These are phyloP conservation scores for Priceomyces melissophilus DNA, from an alignment of 805 yeast genomes.

Conservation along the genomic window DNA sequence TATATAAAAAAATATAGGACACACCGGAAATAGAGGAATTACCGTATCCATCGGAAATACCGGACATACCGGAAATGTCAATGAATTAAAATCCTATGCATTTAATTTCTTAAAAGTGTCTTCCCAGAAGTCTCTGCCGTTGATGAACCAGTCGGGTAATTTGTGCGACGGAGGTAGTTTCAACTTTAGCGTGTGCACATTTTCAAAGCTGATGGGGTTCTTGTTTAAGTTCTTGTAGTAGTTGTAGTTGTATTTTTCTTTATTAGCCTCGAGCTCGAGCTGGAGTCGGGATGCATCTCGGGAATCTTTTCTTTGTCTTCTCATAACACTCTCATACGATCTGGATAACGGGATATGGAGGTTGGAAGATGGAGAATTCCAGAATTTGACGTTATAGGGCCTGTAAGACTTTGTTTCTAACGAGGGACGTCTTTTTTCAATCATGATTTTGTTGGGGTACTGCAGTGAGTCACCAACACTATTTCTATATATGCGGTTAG, in stretches of 20 bases:
- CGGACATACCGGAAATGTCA: too few relatives aligned
- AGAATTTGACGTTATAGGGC: conserved; percentile 16
- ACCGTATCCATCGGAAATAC: neutral
- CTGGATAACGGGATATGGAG: neutral
- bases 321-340: conserved; percentile 4
- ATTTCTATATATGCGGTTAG: conserved; percentile 19
- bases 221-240: conserved; percentile 43
- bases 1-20: neutral
- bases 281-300: neutral
- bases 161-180: conserved; percentile 58
- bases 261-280: conserved; percentile 12
- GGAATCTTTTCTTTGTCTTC: conserved; percentile 3
- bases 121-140: conserved; percentile 68
- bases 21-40: too few relatives aligned
- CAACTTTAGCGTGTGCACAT: conserved; percentile 39
- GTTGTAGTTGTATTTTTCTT: conserved; percentile 25
- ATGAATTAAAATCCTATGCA: conserved; percentile 1
- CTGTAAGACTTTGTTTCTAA: conserved; percentile 29
- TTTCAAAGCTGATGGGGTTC: conserved; percentile 27
- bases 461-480: conserved; percentile 20
- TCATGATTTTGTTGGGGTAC: conserved; percentile 15
- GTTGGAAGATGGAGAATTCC: conserved; percentile 3
- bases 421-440: conserved; percentile 30
- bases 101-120: conserved; percentile 22
- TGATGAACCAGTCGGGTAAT: conserved; percentile 74